A percentile compares a stretch with the other conserved stretches of the same genome.
phyloP scores from a whole-genome alignment of 2,329 filamentous ascomycete genomes.

The Aspergillus sp. region DNA sequence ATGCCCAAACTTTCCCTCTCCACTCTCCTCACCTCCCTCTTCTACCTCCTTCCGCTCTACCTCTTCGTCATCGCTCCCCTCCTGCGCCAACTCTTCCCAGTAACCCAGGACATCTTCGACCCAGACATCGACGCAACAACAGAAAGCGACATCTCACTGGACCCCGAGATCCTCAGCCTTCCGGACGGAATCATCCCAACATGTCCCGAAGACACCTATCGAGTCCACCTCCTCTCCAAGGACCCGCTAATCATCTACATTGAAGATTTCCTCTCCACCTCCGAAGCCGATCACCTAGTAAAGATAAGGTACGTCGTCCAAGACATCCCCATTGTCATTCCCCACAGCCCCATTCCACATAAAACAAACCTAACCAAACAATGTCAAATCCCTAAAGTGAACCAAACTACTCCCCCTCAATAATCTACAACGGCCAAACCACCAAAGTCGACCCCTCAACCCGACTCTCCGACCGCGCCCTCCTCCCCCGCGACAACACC shows the following conservation, averaged over 20 bases:
- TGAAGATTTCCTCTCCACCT: slow-evolving; percentile 54
- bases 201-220: slow-evolving; percentile 33
- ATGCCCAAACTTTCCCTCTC: slow-evolving; percentile 24
- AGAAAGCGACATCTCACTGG: slow-evolving; percentile 22
- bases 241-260: slow-evolving; percentile 62
- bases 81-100: slow-evolving; percentile 30
- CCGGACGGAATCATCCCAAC: slow-evolving; percentile 33
- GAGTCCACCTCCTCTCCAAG: slow-evolving; percentile 53
- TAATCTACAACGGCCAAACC: slow-evolving; percentile 53
- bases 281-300: slow-evolving; percentile 55
- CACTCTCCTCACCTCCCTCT: slow-evolving; percentile 35
- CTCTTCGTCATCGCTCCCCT: slow-evolving; percentile 39
- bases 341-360: neutral
- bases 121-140: slow-evolving; percentile 10
- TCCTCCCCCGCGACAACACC: slow-evolving; percentile 49
- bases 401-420: slow-evolving; percentile 54
- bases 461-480: slow-evolving; percentile 55
- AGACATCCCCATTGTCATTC: neutral
- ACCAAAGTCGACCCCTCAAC: slow-evolving; percentile 52
- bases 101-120: slow-evolving; percentile 11
- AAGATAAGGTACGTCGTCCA: slow-evolving; percentile 51
- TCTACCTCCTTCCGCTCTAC: slow-evolving; percentile 42
- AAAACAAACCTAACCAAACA: neutral
- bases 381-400: slow-evolving; percentile 30
- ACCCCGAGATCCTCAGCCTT: slow-evolving; percentile 35